Evolutionary conservation across 805 yeast species (phyloP).

Genomic region (Starmera quercuum): DNA sequence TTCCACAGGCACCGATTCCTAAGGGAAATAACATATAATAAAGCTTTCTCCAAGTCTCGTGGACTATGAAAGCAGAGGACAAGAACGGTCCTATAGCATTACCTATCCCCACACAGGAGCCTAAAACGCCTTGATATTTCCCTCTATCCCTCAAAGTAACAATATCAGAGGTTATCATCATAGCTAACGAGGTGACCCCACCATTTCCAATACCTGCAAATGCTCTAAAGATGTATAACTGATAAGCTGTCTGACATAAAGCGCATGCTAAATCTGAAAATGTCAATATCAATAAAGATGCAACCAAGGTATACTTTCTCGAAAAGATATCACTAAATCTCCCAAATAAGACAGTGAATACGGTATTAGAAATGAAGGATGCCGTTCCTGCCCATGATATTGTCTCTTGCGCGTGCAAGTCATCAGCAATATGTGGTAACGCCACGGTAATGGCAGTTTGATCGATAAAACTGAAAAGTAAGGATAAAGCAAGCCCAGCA

Average conservation of each 20-base stretch:
- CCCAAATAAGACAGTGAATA: constrained; percentile 45
- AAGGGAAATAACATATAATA: constrained; percentile 31
- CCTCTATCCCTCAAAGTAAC: constrained; percentile 48
- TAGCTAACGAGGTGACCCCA: constrained; percentile 40
- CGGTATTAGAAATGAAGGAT: constrained; percentile 40
- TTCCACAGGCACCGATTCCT: constrained; percentile 15
- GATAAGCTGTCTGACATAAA: constrained; percentile 39
- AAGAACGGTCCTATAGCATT: constrained; percentile 35
- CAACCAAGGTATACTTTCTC: constrained; percentile 35
- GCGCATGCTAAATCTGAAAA: constrained; percentile 44
- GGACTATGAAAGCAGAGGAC: constrained; percentile 30
- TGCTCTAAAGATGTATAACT: constrained; percentile 44
- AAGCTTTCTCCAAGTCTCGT: constrained; percentile 31
- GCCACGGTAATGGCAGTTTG: constrained; percentile 6
- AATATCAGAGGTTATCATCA: constrained; percentile 47
- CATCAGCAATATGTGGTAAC: constrained; percentile 36
- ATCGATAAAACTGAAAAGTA: constrained; percentile 7
- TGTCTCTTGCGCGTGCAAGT: constrained; percentile 36
- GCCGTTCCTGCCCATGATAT: constrained; percentile 58
- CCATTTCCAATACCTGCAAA: constrained; percentile 52
- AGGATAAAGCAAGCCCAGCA: constrained; percentile 2
- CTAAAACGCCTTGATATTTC: constrained; percentile 48
- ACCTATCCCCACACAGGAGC: constrained; percentile 42
- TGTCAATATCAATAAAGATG: constrained; percentile 30
- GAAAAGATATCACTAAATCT: constrained; percentile 50